Percentiles rank a stretch among this genome's conserved stretches.
Conservation (phyloP, 495 filamentous ascomycete species). For the Viridothelium virens region DNA sequence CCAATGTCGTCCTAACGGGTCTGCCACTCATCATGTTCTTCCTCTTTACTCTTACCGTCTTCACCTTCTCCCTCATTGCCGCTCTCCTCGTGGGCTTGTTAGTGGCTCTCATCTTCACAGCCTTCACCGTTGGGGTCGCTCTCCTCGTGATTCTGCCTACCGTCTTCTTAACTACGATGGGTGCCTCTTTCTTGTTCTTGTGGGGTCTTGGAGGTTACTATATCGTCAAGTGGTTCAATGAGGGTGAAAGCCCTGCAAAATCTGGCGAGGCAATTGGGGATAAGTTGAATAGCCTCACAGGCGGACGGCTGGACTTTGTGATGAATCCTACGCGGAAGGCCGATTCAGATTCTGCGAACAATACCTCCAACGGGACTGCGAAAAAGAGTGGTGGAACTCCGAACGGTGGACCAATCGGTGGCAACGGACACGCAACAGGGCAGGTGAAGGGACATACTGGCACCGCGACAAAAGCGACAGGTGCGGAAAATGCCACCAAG, state of each 20-base stretch:
- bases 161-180: constrained; percentile 49
- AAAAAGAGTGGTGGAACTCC: background rate
- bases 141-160: constrained; percentile 55
- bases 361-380: background rate
- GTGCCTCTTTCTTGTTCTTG: constrained; percentile 53
- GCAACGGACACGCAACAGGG: background rate
- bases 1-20: constrained; percentile 48
- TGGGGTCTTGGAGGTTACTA: constrained; percentile 53
- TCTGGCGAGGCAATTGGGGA: constrained; percentile 33
- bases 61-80: constrained; percentile 47
- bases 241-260: constrained; percentile 22
- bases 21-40: constrained; percentile 56
- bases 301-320: constrained; percentile 26
- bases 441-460: background rate
- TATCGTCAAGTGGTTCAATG: constrained; percentile 44
- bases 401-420: background rate
- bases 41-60: constrained; percentile 47
- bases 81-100: constrained; percentile 44
- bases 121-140: constrained; percentile 56
- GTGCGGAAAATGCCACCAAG: background rate
- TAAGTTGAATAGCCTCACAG: constrained; percentile 33
- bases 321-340: background rate
- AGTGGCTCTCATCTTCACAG: constrained; percentile 47
- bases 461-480: background rate
- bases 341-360: background rate